A percentile compares a stretch with the other conserved stretches of the same genome.
phyloP scores from a whole-genome alignment of 148 eudicot genomes.

The Diospyros lotus region DNA sequence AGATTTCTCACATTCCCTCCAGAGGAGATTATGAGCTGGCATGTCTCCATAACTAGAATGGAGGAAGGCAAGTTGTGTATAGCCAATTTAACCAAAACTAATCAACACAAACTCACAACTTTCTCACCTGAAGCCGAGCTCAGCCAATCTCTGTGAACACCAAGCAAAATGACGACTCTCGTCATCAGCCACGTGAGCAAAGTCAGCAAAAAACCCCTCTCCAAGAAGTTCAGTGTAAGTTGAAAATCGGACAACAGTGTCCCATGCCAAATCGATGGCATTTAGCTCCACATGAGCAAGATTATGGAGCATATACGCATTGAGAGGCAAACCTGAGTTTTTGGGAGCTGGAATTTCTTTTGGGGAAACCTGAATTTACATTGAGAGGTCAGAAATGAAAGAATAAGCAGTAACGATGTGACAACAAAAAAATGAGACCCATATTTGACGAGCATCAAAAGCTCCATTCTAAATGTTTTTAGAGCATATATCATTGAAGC shows the following conservation, averaged over 20 bases:
- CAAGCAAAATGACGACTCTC: conserved; percentile 97
- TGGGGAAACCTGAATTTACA: conserved; percentile 56
- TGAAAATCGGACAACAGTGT: conserved; percentile 92
- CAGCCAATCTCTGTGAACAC: conserved; percentile 85
- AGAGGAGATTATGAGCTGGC: conserved; percentile 91
- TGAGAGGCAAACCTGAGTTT: conserved; percentile 77
- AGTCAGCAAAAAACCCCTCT: conserved; percentile 77
- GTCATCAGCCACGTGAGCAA: conserved; percentile 97
- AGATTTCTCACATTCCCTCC: conserved; percentile 95
- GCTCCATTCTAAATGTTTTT: not conserved
- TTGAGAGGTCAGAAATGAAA: conserved; percentile 7
- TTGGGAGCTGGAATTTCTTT: conserved; percentile 82
- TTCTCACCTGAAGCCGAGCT: conserved; percentile 80
- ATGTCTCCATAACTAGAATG: conserved; percentile 77
- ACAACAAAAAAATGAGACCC: not conserved
- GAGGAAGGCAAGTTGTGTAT: not conserved
- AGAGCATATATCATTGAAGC: not conserved
- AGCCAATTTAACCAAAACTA: conserved; percentile 1
- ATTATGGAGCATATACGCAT: conserved; percentile 92
- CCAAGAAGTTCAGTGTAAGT: conserved; percentile 65
- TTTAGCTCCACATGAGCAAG: conserved; percentile 98
- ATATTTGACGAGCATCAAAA: not conserved
- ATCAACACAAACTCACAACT: not conserved
- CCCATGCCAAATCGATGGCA: conserved; percentile 97
- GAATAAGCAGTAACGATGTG: not conserved